These are phyloP conservation scores for Trichoderma citrinoviride DNA, from an alignment of 2,329 filamentous ascomycete genomes.

Conservation along the genomic window DNA sequence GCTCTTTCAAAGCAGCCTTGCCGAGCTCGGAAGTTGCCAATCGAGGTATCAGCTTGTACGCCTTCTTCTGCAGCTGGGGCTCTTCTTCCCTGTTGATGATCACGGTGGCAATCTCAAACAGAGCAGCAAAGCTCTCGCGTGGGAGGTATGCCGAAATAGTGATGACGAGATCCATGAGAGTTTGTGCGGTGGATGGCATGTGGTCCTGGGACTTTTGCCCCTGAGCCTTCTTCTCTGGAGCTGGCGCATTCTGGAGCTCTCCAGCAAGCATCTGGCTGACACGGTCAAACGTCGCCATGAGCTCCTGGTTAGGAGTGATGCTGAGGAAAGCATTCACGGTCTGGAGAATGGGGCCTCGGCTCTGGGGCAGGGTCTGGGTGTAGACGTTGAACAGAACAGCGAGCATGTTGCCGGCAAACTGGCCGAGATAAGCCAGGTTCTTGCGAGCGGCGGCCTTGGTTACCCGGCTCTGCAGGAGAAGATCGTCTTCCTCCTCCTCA, in stretches of 20 bases:
- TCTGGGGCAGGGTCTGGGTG: slow-evolving; percentile 90
- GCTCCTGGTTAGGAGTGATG: slow-evolving; percentile 73
- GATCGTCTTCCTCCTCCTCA: slow-evolving; percentile 67
- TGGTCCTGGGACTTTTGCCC: slow-evolving; percentile 59
- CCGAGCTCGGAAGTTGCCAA: slow-evolving; percentile 79
- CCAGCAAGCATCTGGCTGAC: slow-evolving; percentile 80
- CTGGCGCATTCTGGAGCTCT: slow-evolving; percentile 57
- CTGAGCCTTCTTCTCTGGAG: slow-evolving; percentile 61
- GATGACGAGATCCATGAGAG: slow-evolving; percentile 93
- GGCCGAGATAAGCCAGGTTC: slow-evolving; percentile 78
- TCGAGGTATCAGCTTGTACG: slow-evolving; percentile 94
- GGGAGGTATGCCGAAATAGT: slow-evolving; percentile 94
- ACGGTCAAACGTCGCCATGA: slow-evolving; percentile 83
- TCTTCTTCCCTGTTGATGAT: slow-evolving; percentile 81
- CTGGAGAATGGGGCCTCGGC: slow-evolving; percentile 83
- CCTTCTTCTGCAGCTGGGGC: slow-evolving; percentile 96
- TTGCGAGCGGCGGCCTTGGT: slow-evolving; percentile 70
- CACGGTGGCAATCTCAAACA: slow-evolving; percentile 83
- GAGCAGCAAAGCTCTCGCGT: slow-evolving; percentile 73
- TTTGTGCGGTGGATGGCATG: slow-evolving; percentile 91
- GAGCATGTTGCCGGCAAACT: slow-evolving; percentile 81
- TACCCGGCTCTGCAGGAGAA: slow-evolving; percentile 75
- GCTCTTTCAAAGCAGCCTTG: slow-evolving; percentile 69
- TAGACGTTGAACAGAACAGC: slow-evolving; percentile 99
- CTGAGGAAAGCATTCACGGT: slow-evolving; percentile 95